phyloP scores from a whole-genome alignment of 768 basidiomycete species.

The Cystobasidium tubakii region DNA sequence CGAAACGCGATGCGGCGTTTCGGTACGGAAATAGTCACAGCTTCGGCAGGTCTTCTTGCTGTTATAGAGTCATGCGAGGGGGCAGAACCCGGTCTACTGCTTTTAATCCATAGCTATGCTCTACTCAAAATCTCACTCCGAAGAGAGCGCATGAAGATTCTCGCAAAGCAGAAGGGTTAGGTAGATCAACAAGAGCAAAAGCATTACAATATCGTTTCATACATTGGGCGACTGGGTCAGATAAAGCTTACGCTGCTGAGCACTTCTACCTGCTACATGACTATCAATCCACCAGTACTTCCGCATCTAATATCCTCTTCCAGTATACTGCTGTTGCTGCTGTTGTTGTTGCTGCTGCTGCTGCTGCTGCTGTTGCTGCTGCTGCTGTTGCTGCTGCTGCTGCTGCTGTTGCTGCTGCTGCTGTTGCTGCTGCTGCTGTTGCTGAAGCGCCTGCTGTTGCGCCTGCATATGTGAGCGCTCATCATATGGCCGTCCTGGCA shows the following conservation, averaged over 20 bases:
- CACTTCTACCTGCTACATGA: neutral
- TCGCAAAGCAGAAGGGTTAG: too few relatives aligned
- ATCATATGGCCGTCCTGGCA: neutral
- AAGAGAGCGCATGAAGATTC: too few relatives aligned
- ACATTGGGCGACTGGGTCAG: neutral
- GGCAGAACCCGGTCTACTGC: too few relatives aligned
- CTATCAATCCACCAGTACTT: neutral
- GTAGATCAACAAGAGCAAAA: neutral
- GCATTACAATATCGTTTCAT: neutral
- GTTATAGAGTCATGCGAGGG: neutral
- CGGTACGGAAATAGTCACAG: neutral
- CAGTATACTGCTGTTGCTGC: conserved; percentile 60
- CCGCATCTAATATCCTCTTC: conserved; percentile 42
- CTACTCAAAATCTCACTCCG: too few relatives aligned
- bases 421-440: conserved; percentile 61
- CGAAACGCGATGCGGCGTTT: neutral
- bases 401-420: conserved; percentile 67
- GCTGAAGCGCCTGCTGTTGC: conserved; percentile 51
- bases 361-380: conserved; percentile 54
- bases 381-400: conserved; percentile 49
- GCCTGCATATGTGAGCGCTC: conserved; percentile 22
- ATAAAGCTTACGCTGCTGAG: neutral
- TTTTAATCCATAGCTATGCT: too few relatives aligned
- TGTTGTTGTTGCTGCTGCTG: conserved; percentile 66
- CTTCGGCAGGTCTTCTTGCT: neutral